Evolutionary conservation across 352 stramenopile genomes (phyloP).

Genomic region (Globisporangium nodosum): DNA sequence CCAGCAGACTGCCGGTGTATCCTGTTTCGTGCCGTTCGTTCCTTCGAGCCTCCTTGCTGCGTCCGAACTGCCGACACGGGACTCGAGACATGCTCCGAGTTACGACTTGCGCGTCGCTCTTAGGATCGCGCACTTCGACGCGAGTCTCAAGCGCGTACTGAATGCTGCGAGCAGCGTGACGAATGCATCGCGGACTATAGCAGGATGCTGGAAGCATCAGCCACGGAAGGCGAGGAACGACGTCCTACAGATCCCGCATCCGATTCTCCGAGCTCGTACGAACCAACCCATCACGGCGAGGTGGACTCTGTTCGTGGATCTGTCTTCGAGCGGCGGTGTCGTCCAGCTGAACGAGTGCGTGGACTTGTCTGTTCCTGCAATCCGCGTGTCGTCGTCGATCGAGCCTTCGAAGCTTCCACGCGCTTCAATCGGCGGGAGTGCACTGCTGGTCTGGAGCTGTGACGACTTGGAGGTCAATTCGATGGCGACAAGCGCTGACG

Average conservation of each 20-base stretch:
- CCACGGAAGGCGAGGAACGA: neutral
- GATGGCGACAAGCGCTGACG: neutral
- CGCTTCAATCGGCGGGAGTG: constrained; percentile 1
- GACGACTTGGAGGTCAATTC: constrained; percentile 1
- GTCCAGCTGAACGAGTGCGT: constrained; percentile 13
- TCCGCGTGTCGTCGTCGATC: constrained; percentile 6
- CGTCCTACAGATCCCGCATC: neutral
- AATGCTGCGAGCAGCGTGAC: neutral
- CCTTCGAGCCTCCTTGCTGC: neutral
- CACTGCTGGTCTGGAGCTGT: constrained; percentile 5
- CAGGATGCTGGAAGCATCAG: neutral
- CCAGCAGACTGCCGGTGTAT: neutral
- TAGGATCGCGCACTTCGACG: constrained; percentile 5
- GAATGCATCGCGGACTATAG: neutral
- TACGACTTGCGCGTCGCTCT: constrained; percentile 3
- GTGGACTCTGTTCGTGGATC: constrained; percentile 4
- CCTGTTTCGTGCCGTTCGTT: constrained; percentile 8
- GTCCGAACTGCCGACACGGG: neutral
- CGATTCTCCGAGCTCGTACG: neutral
- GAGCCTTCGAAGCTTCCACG: neutral
- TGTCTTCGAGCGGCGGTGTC: neutral
- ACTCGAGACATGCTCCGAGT: neutral
- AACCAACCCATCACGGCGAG: neutral
- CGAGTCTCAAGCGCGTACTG: constrained; percentile 5
- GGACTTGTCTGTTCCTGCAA: constrained; percentile 2